Percentiles rank a stretch among this genome's conserved stretches.
Evolutionary conservation across 148 eudicot genomes (phyloP).

Genomic region (Silene conica): DNA sequence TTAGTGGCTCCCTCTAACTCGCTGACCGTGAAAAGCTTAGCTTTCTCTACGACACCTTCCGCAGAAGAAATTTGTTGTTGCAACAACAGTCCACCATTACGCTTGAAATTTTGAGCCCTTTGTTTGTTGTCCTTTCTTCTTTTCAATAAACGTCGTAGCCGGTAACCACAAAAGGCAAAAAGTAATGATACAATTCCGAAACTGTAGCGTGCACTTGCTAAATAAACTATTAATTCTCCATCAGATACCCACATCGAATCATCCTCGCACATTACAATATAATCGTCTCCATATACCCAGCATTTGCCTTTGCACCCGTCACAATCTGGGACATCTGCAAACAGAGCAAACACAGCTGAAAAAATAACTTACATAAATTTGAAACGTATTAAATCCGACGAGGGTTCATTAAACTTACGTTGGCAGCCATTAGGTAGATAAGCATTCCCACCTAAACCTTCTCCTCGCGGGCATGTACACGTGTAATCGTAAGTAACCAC

Average conservation of each 20-base stretch:
- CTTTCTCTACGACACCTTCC: slow-evolving; percentile 18
- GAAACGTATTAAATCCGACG: too few species aligned
- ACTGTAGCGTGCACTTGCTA: background rate
- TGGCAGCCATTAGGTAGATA: too few species aligned
- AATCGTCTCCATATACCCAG: too few species aligned
- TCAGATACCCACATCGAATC: background rate
- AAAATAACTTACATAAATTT: too few species aligned
- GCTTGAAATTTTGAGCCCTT: slow-evolving; percentile 22
- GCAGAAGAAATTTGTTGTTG: slow-evolving; percentile 15
- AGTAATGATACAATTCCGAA: background rate
- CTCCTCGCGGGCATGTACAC: too few species aligned
- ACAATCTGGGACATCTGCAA: too few species aligned
- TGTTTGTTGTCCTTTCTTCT: slow-evolving; percentile 6
- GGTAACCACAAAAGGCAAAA: background rate
- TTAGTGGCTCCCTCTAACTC: slow-evolving; percentile 23
- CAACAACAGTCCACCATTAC: slow-evolving; percentile 21
- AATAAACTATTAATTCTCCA: slow-evolving; percentile 6
- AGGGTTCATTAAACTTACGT: too few species aligned
- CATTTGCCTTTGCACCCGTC: too few species aligned
- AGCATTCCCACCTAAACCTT: too few species aligned
- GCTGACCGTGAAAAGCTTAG: slow-evolving; percentile 13
- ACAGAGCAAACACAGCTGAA: too few species aligned
- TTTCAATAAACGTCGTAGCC: background rate
- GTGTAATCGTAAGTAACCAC: too few species aligned
- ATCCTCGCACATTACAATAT: too few species aligned